Evolutionary conservation across 148 eudicot genomes (phyloP).

Genomic region (Gaultheria prostrata): DNA sequence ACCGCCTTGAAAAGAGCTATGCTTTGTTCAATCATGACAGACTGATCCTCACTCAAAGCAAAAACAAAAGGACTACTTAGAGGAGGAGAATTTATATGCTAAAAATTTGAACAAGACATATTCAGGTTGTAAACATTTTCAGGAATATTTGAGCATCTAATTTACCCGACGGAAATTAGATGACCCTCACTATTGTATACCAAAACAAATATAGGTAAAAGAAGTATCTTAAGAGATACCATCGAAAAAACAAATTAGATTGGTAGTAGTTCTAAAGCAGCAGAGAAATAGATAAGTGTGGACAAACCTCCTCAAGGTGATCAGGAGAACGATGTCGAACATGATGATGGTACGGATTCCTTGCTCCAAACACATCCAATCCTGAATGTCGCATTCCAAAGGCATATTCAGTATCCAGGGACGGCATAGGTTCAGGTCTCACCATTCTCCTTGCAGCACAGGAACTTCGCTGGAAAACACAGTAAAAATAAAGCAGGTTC

Average conservation of each 20-base stretch:
- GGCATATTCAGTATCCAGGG: conserved; percentile 47
- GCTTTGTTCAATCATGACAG: not conserved
- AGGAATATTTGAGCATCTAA: not conserved
- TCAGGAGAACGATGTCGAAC: conserved; percentile 70
- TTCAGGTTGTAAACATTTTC: not conserved
- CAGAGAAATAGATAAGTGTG: not conserved
- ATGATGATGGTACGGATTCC: conserved; percentile 58
- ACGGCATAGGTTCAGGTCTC: conserved; percentile 53
- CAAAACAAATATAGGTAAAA: not conserved
- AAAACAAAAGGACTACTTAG: not conserved
- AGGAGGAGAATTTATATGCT: not conserved
- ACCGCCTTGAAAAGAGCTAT: not conserved
- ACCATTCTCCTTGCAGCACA: conserved; percentile 50
- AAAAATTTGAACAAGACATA: not conserved
- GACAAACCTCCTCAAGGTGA: conserved; percentile 75
- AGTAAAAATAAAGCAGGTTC: not conserved
- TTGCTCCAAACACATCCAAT: conserved; percentile 59
- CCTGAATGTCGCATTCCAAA: conserved; percentile 46
- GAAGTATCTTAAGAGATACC: not conserved
- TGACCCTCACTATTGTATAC: not conserved
- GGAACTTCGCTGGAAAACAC: conserved; percentile 53
- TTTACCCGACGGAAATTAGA: not conserved
- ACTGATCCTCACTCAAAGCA: not conserved
- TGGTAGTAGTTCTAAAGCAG: not conserved
- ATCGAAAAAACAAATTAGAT: not conserved